These are phyloP conservation scores for Trichoderma cornu-damae DNA, from an alignment of 2,329 filamentous ascomycete species.

Conservation along the genomic window DNA sequence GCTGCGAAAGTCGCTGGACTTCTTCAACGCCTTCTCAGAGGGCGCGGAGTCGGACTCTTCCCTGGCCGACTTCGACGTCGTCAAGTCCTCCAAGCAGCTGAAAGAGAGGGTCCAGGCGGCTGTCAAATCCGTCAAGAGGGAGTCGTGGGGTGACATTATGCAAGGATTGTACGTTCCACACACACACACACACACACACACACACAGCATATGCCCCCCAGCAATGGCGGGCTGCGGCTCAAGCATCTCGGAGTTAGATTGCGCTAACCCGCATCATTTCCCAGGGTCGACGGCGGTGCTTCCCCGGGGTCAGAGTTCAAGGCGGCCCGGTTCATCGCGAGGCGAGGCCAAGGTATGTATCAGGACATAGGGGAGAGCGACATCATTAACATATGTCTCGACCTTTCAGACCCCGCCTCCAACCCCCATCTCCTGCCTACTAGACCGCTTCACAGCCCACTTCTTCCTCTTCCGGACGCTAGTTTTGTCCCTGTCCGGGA, in stretches of 20 bases:
- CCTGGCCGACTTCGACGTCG: slow-evolving; percentile 9
- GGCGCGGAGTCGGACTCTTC: slow-evolving; percentile 5
- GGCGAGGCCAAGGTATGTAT: slow-evolving; percentile 18
- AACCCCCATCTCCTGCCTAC: slow-evolving; percentile 12
- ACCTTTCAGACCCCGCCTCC: slow-evolving; percentile 12
- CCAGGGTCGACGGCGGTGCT: neutral
- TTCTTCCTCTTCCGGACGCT: neutral
- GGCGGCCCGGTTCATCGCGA: slow-evolving; percentile 16
- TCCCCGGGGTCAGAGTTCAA: slow-evolving; percentile 13
- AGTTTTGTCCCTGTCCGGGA: neutral
- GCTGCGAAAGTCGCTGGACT: slow-evolving; percentile 14
- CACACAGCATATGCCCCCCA: too few species aligned
- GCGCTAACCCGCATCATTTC: slow-evolving; percentile 1
- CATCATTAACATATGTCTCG: slow-evolving; percentile 10
- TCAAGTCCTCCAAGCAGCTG: slow-evolving; percentile 18
- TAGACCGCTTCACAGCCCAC: slow-evolving; percentile 5
- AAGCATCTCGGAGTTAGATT: neutral
- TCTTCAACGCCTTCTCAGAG: slow-evolving; percentile 18
- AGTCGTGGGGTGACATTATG: slow-evolving; percentile 16
- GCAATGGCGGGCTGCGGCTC: neutral
- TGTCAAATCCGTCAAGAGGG: slow-evolving; percentile 10
- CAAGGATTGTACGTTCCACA: slow-evolving; percentile 15
- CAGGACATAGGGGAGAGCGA: slow-evolving; percentile 2
- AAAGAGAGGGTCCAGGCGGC: slow-evolving; percentile 8
- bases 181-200: too few species aligned